A percentile compares a stretch with the other conserved stretches of the same genome.
Conservation (phyloP, 768 basidiomycete species). For the Lactifluus pinguis region DNA sequence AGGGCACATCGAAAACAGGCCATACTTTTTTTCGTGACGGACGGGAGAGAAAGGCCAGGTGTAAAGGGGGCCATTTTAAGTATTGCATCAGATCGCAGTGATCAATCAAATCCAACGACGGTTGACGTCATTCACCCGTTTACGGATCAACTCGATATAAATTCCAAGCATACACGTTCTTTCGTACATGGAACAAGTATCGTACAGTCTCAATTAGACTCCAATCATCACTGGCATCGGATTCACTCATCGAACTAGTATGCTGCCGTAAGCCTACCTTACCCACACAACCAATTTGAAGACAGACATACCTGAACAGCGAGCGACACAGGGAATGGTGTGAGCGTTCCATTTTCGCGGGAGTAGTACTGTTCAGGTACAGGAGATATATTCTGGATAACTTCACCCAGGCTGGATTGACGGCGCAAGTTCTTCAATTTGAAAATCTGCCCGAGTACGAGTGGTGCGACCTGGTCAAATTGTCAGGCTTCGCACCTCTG, state of each 20-base stretch:
- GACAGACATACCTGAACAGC: slow-evolving; percentile 19
- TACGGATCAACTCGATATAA: too few relatives aligned
- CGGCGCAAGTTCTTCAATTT: slow-evolving; percentile 17
- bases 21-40: too few relatives aligned
- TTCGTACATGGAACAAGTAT: not conserved
- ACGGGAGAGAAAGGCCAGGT: too few relatives aligned
- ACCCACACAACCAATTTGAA: not conserved
- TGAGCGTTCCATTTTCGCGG: slow-evolving; percentile 13
- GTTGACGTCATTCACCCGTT: too few relatives aligned
- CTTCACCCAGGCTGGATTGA: slow-evolving; percentile 15
- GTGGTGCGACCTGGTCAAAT: slow-evolving; percentile 11
- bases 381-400: not conserved
- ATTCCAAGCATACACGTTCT: too few relatives aligned
- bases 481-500: not conserved
- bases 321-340: slow-evolving; percentile 21
- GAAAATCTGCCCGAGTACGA: slow-evolving; percentile 14
- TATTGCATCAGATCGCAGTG: too few relatives aligned
- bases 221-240: not conserved
- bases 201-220: too few relatives aligned
- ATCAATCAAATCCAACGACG: too few relatives aligned
- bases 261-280: not conserved
- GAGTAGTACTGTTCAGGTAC: slow-evolving; percentile 13
- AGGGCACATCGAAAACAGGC: too few relatives aligned
- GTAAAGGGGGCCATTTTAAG: too few relatives aligned
- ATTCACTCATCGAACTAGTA: slow-evolving; percentile 4